Base-by-base conservation (phyloP, 2,329 filamentous ascomycete genomes). In the Botrytis porri region DNA sequence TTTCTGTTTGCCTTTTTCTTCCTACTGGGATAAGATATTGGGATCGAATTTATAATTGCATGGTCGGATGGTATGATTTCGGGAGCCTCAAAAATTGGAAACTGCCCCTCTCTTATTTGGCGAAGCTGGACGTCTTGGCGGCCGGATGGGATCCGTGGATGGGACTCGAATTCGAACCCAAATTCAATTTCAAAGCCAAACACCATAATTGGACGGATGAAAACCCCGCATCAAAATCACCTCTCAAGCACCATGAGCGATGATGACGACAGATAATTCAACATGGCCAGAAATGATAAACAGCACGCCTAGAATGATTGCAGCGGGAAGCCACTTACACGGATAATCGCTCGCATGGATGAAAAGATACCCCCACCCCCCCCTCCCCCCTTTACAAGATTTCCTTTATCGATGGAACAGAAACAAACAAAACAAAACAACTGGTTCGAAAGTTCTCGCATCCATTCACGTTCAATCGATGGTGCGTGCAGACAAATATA, bases 301-400 rank as follows among this genome's bases (percentile, higher is more conserved):
- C 25, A 43, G 61, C 35, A n/a, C 6, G 16, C 60, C 35, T n/a
- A 7, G 35, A 9, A 62, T 41, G 7, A 14, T n/a, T 39, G 37
- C 37, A 41, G 35, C 35, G 14, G 35, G 25, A 39, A 62, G n/a
- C 45, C 45, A 29, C 1, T 7, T 61, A 16, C 16, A 54, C 3
- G 35, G 9, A 39, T 37, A n/a, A n/a, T 22, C 4, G 35, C 22
- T 37, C 35, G 39, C n/a, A 45, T 35, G 41, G 64, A 63, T 63
- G 43, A 35, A 67, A 54, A 54, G 64, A 67, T 67, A 67, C 64
- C 64, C 62, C n/a, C n/a, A n/a, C n/a, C n/a, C n/a, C n/a, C n/a
- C n/a, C n/a, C n/a, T n/a, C n/a, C n/a, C 62, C 29, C 43, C 29
- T 54, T 66, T 66, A 67, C 64, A 67, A 67, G 64, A 67, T 67